phyloP scores from a whole-genome alignment of 2,329 filamentous ascomycete genomes.

The Ophiobolus disseminans region DNA sequence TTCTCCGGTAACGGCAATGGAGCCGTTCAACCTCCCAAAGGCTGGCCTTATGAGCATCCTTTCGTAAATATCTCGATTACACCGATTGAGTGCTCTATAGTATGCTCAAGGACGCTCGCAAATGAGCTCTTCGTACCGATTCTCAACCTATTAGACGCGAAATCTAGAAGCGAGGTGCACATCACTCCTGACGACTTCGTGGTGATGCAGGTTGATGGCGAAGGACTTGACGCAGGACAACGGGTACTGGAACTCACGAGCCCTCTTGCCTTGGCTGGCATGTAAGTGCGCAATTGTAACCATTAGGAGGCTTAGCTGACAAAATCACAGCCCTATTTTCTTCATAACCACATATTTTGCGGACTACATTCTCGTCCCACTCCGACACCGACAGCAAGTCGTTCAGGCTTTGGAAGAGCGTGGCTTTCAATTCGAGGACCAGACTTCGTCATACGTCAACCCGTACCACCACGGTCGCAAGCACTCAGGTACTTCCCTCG shows the following conservation, averaged over 20 bases:
- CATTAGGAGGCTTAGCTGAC: slow-evolving; percentile 7
- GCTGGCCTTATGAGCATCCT: slow-evolving; percentile 66
- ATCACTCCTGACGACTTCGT: slow-evolving; percentile 86
- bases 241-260: slow-evolving; percentile 90
- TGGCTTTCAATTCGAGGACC: slow-evolving; percentile 81
- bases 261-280: slow-evolving; percentile 87
- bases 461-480: slow-evolving; percentile 58
- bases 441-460: slow-evolving; percentile 67
- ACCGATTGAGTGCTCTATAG: slow-evolving; percentile 88
- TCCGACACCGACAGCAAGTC: slow-evolving; percentile 75
- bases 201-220: slow-evolving; percentile 87
- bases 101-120: slow-evolving; percentile 80
- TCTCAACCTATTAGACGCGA: slow-evolving; percentile 66
- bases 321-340: slow-evolving; percentile 75
- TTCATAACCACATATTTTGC: slow-evolving; percentile 99
- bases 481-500: slow-evolving; percentile 55
- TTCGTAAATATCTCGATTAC: slow-evolving; percentile 96
- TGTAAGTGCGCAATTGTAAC: slow-evolving; percentile 57
- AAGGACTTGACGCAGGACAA: slow-evolving; percentile 88
- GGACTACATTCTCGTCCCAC: slow-evolving; percentile 92
- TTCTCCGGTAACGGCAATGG: slow-evolving; percentile 34
- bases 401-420: slow-evolving; percentile 76
- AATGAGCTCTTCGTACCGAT: slow-evolving; percentile 76
- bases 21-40: slow-evolving; percentile 44
- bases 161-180: slow-evolving; percentile 59